phyloP scores from a whole-genome alignment of 306 rosid genomes.

The Malus orientalis region DNA sequence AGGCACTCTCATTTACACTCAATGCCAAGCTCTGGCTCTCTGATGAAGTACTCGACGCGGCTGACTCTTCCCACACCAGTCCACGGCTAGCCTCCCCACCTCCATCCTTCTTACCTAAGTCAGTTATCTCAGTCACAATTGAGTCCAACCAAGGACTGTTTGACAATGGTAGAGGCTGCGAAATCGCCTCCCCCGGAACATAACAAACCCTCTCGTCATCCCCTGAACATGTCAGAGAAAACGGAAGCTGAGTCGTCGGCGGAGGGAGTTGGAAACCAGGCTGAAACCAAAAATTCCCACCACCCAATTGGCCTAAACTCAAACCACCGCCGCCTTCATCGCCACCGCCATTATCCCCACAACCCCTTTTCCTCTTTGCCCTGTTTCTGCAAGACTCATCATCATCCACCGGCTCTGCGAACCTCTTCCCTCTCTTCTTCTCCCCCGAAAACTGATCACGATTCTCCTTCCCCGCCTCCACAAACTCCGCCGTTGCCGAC shows the following conservation, averaged over 20 bases:
- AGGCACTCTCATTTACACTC: constrained; percentile 45
- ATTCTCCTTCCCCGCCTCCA: constrained; percentile 31
- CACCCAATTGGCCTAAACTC: constrained; percentile 48
- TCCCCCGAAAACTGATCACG: constrained; percentile 66
- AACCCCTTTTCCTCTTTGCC: constrained; percentile 70
- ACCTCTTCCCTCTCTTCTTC: constrained; percentile 49
- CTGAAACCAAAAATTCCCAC: constrained; percentile 58
- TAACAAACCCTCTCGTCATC: constrained; percentile 59
- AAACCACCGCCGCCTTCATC: constrained; percentile 19
- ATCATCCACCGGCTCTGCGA: constrained; percentile 47
- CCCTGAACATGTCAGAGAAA: constrained; percentile 47
- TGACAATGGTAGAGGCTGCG: constrained; percentile 41
- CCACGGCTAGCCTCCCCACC: constrained; percentile 41
- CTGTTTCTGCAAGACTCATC: constrained; percentile 44
- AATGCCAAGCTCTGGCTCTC: constrained; percentile 48
- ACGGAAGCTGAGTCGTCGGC: constrained; percentile 20
- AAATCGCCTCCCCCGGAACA: constrained; percentile 61
- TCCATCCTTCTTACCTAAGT: constrained; percentile 43
- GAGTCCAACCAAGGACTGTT: constrained; percentile 61
- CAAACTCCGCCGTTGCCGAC: constrained; percentile 4
- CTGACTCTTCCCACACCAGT: constrained; percentile 40
- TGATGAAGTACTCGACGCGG: constrained; percentile 57
- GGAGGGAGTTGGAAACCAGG: constrained; percentile 18
- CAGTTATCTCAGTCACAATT: constrained; percentile 57
- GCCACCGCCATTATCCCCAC: constrained; percentile 17